Percentiles rank a stretch among this genome's conserved stretches.
These are phyloP conservation scores for Trichoderma polysporum DNA, from an alignment of 2,329 filamentous ascomycete genomes.

Conservation along the genomic window DNA sequence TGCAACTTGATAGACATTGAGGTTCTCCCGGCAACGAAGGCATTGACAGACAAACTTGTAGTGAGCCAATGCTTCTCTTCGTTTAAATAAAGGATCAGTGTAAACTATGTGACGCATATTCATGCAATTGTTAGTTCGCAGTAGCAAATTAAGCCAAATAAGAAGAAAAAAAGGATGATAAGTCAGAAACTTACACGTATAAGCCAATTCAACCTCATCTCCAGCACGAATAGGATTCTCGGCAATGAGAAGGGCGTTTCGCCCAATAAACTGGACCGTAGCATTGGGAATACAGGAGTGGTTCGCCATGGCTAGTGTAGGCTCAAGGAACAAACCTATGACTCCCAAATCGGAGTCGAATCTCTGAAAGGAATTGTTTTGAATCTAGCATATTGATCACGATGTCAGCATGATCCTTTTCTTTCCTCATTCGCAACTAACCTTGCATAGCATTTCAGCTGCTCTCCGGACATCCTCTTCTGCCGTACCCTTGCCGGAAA, in stretches of 20 bases:
- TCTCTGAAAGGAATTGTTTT: conserved; percentile 62
- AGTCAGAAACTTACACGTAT: conserved; percentile 49
- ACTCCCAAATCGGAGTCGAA: conserved; percentile 52
- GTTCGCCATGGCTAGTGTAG: conserved; percentile 58
- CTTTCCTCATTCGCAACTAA: conserved; percentile 27
- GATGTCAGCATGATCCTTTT: neutral
- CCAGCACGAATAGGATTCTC: conserved; percentile 48
- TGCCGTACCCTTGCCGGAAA: conserved; percentile 40
- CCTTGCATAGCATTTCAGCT: conserved; percentile 54
- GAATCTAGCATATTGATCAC: conserved; percentile 42
- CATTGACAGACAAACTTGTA: conserved; percentile 57
- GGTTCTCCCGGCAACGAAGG: conserved; percentile 48
- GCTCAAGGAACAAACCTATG: conserved; percentile 57
- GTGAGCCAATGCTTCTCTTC: conserved; percentile 44
- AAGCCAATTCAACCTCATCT: conserved; percentile 61
- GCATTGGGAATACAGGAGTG: conserved; percentile 64
- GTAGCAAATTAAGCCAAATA: too few species aligned
- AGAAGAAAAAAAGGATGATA: neutral
- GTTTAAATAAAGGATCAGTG: conserved; percentile 44
- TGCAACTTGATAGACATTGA: conserved; percentile 53
- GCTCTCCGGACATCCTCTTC: conserved; percentile 41
- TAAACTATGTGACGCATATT: conserved; percentile 40
- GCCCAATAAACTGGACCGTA: conserved; percentile 54
- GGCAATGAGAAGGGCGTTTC: conserved; percentile 52
- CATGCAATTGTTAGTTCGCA: neutral